phyloP scores from a whole-genome alignment of 257 asterid species.

The Paraleonurus japonicus region DNA sequence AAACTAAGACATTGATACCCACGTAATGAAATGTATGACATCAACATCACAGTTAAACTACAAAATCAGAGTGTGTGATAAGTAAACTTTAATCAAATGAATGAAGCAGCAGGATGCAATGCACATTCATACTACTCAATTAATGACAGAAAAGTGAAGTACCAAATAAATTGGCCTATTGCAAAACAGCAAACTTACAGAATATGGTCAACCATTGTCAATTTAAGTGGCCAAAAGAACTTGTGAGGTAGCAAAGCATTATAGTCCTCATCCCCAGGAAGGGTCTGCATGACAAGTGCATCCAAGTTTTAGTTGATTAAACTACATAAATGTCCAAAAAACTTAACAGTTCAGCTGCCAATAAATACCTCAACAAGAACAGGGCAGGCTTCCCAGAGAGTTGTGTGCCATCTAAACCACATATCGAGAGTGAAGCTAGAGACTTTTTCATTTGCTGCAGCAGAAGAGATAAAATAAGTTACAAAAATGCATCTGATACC shows the following conservation, averaged over 20 bases:
- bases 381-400: constrained; percentile 69
- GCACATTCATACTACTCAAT: not conserved
- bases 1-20: not conserved
- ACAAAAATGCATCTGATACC: constrained; percentile 14
- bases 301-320: not conserved
- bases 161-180: constrained; percentile 7
- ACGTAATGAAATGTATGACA: not conserved
- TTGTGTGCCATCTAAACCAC: constrained; percentile 91
- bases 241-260: constrained; percentile 50
- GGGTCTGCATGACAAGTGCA: constrained; percentile 37
- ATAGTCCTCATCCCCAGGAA: constrained; percentile 32
- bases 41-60: not conserved
- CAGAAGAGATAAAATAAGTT: constrained; percentile 22
- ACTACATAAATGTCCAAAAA: not conserved
- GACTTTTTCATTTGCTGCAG: constrained; percentile 50
- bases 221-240: constrained; percentile 66
- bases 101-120: not conserved
- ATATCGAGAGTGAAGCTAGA: constrained; percentile 66
- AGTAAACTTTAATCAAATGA: not conserved
- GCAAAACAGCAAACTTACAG: constrained; percentile 46
- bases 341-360: not conserved
- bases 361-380: constrained; percentile 44
- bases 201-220: constrained; percentile 47
- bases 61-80: not conserved
- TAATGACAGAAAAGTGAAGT: not conserved